Conservation (phyloP, 306 rosid genomes). For the Lupinus albus region DNA sequence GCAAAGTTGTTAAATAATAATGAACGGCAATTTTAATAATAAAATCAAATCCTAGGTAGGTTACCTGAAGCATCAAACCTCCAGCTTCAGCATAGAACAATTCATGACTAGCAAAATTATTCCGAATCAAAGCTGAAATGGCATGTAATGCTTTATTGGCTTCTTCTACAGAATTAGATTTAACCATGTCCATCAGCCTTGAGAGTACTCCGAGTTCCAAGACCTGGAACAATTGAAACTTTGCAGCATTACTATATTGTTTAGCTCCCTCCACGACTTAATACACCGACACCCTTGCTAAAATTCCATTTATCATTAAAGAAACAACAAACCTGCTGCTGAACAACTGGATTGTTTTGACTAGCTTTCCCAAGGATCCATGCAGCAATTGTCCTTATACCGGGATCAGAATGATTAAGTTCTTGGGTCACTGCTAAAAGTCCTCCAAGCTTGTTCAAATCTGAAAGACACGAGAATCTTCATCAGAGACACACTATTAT, state of each 20-base stretch:
- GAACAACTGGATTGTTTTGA: slow-evolving; percentile 82
- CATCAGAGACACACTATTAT: slow-evolving; percentile 13
- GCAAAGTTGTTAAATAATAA: background rate
- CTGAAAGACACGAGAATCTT: slow-evolving; percentile 46
- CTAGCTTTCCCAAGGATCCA: slow-evolving; percentile 87
- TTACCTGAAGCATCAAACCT: slow-evolving; percentile 66
- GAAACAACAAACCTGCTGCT: slow-evolving; percentile 62
- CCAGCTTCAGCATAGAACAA: slow-evolving; percentile 75
- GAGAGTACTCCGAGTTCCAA: slow-evolving; percentile 72
- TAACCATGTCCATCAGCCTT: slow-evolving; percentile 67
- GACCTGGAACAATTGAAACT: slow-evolving; percentile 51
- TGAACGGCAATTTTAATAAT: slow-evolving; percentile 6
- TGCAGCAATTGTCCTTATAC: slow-evolving; percentile 70
- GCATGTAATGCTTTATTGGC: slow-evolving; percentile 84
- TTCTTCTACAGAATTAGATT: slow-evolving; percentile 69
- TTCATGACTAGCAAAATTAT: slow-evolving; percentile 62
- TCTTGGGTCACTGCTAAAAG: slow-evolving; percentile 53
- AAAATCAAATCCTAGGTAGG: slow-evolving; percentile 7
- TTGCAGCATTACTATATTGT: slow-evolving; percentile 30
- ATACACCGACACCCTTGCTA: background rate
- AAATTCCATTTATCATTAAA: slow-evolving; percentile 22
- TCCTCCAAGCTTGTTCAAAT: slow-evolving; percentile 82
- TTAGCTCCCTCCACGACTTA: slow-evolving; percentile 22
- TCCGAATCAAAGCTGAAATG: slow-evolving; percentile 76
- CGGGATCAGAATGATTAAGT: slow-evolving; percentile 66